Base-by-base conservation (phyloP, 306 rosid genomes). In the Fagus sylvatica region DNA sequence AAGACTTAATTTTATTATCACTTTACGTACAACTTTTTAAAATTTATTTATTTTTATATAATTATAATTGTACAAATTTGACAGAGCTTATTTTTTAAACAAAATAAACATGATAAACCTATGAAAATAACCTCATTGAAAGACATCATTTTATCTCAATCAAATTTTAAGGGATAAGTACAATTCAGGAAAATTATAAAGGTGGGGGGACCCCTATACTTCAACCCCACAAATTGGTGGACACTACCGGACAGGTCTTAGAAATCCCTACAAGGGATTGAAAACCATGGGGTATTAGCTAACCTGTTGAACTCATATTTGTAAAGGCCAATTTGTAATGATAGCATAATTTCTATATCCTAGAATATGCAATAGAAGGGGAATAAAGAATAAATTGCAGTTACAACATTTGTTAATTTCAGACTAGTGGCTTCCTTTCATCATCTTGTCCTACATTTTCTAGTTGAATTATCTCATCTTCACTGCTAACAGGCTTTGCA, bases 361-460 rank as follows among this genome's bases (percentile, higher is more conserved):
- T 8, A 37, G 10, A 64, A 17, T 34, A 37, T 36, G 17, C 7
- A 28, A 66, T 71, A 13, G 62, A 70, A 49, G 67, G 57, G 69
- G 77, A 16, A 5, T 1, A 62, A 68, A 69, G 61, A 76, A 61
- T 78, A 64, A 74, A 33, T 60, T 49, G 53, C 37, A 69, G 55
- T 41, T n/a, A 42, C 42, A 77, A 77, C 32, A 57, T 13, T 71
- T 32, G 60, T 42, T 53, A 49, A n/a, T 43, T 79, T 87, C 80
- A 90, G 41, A 93, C 93, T 62, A 91, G 78, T 1, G 90, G 88
- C 77, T 88, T 91, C 69, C 62, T 90, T 73, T 87, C 96, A 67
- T 93, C 98, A 74, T 82, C 67, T 40, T 80, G 81, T 72, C 12
- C 79, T 17, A 3, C 81, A 74, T 40, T 71, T 59, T 80, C 74